Evolutionary conservation across 1,284 basidiomycete genomes (phyloP).

Genomic region (Cystobasidium pallidum): DNA sequence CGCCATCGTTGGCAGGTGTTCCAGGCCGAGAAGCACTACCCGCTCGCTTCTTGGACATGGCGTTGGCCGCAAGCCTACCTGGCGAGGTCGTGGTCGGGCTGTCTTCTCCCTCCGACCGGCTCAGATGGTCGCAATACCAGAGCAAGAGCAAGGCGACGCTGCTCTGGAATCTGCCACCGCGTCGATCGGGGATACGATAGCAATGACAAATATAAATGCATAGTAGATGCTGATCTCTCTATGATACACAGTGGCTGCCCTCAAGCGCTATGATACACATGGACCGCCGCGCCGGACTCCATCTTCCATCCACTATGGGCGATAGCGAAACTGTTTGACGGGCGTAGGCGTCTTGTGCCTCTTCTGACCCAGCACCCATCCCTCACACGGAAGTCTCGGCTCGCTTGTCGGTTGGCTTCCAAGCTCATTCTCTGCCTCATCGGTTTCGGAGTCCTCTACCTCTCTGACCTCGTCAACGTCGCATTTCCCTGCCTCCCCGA

Average conservation of each 20-base stretch:
- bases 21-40: conserved; percentile 25
- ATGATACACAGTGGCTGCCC: too few species aligned
- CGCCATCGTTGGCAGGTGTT: conserved; percentile 23
- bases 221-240: too few species aligned
- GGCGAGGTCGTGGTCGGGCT: too few species aligned
- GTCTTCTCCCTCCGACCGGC: too few species aligned
- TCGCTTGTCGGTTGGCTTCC: conserved; percentile 1
- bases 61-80: neutral
- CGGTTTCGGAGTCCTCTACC: conserved; percentile 15
- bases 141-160: too few species aligned
- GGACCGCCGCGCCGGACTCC: neutral
- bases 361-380: conserved; percentile 26
- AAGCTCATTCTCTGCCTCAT: neutral
- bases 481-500: too few species aligned
- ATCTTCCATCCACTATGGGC: neutral
- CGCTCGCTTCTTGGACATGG: conserved; percentile 32
- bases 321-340: conserved; percentile 32
- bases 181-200: too few species aligned
- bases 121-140: too few species aligned
- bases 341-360: conserved; percentile 29
- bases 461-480: neutral
- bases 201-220: too few species aligned
- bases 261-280: conserved; percentile 1
- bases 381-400: conserved; percentile 17
- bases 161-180: too few species aligned